These are phyloP conservation scores for Coemansia sp. DNA, from an alignment of 192 early-diverging fungal species.

Conservation along the genomic window DNA sequence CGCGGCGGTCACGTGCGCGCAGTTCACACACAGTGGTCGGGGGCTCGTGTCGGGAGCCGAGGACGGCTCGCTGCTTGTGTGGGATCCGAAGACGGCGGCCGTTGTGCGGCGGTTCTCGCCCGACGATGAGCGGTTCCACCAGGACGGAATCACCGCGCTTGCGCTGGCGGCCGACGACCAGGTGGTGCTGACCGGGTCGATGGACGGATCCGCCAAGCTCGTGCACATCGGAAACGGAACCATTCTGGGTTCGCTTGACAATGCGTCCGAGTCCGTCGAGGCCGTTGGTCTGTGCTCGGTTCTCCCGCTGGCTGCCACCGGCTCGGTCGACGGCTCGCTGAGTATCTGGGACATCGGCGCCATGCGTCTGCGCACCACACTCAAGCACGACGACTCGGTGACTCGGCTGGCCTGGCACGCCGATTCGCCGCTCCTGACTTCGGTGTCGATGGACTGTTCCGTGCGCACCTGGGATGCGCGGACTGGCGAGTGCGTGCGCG, in stretches of 20 bases:
- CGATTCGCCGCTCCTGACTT: conserved; percentile 68
- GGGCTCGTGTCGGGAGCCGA: conserved; percentile 80
- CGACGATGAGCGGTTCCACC: conserved; percentile 85
- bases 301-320: conserved; percentile 75
- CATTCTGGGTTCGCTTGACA: conserved; percentile 81
- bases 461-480: conserved; percentile 90
- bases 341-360: conserved; percentile 91
- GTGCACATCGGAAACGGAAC: conserved; percentile 73
- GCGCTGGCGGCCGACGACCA: conserved; percentile 73
- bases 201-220: conserved; percentile 74
- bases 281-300: conserved; percentile 76
- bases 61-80: conserved; percentile 79
- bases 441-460: conserved; percentile 78
- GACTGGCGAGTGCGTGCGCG: conserved; percentile 74
- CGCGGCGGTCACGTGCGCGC: conserved; percentile 79
- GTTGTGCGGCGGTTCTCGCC: conserved; percentile 63
- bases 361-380: conserved; percentile 77
- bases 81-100: conserved; percentile 90
- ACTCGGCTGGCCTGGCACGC: conserved; percentile 72
- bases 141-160: conserved; percentile 73
- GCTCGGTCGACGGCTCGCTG: conserved; percentile 84
- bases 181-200: conserved; percentile 79
- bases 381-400: conserved; percentile 85
- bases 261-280: conserved; percentile 83
- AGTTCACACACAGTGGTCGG: conserved; percentile 91